These are phyloP conservation scores for Camellia sinensis DNA, from an alignment of 148 eudicot species.

Conservation along the genomic window DNA sequence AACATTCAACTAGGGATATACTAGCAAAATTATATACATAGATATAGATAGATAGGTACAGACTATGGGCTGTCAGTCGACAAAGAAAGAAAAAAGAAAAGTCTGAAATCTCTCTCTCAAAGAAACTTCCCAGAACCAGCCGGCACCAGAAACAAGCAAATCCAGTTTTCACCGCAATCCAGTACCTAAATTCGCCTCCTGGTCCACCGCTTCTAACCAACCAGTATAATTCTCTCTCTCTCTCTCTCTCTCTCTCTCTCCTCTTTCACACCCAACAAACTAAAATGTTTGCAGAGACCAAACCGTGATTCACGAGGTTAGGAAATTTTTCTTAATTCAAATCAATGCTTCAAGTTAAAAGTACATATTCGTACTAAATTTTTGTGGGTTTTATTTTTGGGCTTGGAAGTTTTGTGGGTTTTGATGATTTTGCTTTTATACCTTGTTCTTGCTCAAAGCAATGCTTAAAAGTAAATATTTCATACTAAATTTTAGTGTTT, in stretches of 20 bases:
- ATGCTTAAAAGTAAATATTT: not conserved
- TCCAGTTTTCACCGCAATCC: not conserved
- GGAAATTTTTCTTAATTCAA: not conserved
- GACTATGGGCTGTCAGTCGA: not conserved
- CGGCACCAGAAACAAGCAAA: not conserved
- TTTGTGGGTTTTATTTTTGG: not conserved
- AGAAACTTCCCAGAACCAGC: conserved; percentile 4
- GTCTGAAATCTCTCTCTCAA: not conserved
- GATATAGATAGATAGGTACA: not conserved
- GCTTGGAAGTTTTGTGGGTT: not conserved
- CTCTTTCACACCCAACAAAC: too few species aligned
- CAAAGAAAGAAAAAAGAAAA: not conserved
- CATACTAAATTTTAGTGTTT: not conserved
- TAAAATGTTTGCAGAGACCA: not conserved
- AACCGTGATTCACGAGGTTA: not conserved
- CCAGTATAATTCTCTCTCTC: not conserved
- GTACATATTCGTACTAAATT: not conserved
- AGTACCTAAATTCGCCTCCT: not conserved
- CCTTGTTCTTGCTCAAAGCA: not conserved
- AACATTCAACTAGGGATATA: too few species aligned
- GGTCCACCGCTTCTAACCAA: not conserved
- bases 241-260: not conserved
- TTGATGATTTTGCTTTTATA: not conserved
- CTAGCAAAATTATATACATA: too few species aligned
- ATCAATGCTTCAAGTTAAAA: not conserved